Evolutionary conservation across 805 yeast species (phyloP).

Genomic region (Zygoascus biomembranicola): DNA sequence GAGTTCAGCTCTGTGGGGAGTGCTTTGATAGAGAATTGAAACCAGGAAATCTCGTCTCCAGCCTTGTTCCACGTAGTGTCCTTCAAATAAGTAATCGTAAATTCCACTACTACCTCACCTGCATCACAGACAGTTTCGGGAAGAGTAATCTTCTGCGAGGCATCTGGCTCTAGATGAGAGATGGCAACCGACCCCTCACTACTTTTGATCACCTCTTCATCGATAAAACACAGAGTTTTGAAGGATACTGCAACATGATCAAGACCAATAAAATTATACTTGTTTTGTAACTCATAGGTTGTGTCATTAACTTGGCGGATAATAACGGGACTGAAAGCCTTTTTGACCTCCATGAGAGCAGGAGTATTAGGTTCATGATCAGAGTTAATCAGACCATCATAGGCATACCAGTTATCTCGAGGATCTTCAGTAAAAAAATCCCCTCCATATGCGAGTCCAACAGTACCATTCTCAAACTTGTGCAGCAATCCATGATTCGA

Average conservation of each 20-base stretch:
- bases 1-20: no score
- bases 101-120: no score
- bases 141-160: no score
- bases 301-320: neutral
- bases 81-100: no score
- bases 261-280: slow-evolving; percentile 7
- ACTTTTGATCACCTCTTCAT: neutral
- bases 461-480: slow-evolving; percentile 5
- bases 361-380: slow-evolving; percentile 29
- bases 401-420: slow-evolving; percentile 29
- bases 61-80: slow-evolving; percentile 14
- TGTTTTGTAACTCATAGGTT: slow-evolving; percentile 6
- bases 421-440: slow-evolving; percentile 30
- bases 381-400: slow-evolving; percentile 30
- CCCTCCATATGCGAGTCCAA: slow-evolving; percentile 29
- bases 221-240: neutral
- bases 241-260: slow-evolving; percentile 3
- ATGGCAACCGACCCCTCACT: no score
- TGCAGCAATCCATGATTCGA: slow-evolving; percentile 30
- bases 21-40: slow-evolving; percentile 10
- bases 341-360: slow-evolving; percentile 26
- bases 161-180: no score
- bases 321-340: slow-evolving; percentile 24
- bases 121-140: no score
- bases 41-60: slow-evolving; percentile 24